A percentile compares a stretch with the other conserved stretches of the same genome.
Evolutionary conservation across 371 early-diverging fungal genomes (phyloP).

Genomic region (Mortierella sp.): DNA sequence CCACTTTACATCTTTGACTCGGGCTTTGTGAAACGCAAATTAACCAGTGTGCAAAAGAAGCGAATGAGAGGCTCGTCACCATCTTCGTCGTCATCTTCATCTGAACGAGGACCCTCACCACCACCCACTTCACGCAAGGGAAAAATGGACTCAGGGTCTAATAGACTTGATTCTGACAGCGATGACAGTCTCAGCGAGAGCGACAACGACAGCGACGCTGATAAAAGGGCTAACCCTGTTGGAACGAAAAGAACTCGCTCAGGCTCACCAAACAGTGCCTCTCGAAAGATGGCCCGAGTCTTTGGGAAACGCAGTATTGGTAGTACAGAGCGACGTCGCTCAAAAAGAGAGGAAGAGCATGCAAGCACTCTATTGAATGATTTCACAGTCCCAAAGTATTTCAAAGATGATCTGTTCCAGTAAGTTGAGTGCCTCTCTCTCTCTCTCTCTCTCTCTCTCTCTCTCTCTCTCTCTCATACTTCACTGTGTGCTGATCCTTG

Average conservation of each 20-base stretch:
- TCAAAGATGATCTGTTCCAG: slow-evolving; percentile 79
- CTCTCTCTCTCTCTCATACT: too few species aligned
- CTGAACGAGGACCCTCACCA: neutral
- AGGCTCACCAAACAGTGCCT: slow-evolving; percentile 16
- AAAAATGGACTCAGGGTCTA: neutral
- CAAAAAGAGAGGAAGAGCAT: slow-evolving; percentile 43
- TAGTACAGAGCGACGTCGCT: slow-evolving; percentile 4
- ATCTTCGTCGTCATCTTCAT: slow-evolving; percentile 35
- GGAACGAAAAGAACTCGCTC: slow-evolving; percentile 42
- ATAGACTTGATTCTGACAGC: slow-evolving; percentile 1
- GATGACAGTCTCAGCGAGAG: slow-evolving; percentile 5
- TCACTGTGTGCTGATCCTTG: neutral
- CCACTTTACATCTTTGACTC: slow-evolving; percentile 88
- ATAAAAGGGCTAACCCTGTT: slow-evolving; percentile 24
- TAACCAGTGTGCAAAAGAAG: slow-evolving; percentile 37
- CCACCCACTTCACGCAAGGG: neutral
- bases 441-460: too few species aligned
- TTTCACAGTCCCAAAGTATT: slow-evolving; percentile 77
- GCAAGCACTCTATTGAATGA: slow-evolving; percentile 67
- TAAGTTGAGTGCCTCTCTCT: slow-evolving; percentile 13
- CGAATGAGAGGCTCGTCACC: slow-evolving; percentile 43
- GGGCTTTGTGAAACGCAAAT: slow-evolving; percentile 62
- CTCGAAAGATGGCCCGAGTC: slow-evolving; percentile 34
- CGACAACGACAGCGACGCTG: slow-evolving; percentile 13
- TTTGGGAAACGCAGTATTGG: slow-evolving; percentile 28